These are phyloP conservation scores for Linum usitatissimum DNA, from an alignment of 345 rosid genomes.

Conservation along the genomic window DNA sequence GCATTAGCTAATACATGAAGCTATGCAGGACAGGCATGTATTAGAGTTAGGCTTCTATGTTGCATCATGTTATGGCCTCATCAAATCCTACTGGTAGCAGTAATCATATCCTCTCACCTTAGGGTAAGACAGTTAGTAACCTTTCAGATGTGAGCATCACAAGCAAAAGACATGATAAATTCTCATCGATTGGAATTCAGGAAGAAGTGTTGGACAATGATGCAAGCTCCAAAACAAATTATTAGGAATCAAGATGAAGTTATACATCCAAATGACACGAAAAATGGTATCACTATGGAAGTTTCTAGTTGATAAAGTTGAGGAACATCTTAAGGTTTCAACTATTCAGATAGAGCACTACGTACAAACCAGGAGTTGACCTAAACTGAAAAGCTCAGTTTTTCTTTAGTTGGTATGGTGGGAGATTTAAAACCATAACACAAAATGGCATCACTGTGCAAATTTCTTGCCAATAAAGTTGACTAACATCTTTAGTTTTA, in stretches of 20 bases:
- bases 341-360: background rate
- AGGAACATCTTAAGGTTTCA: background rate
- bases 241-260: background rate
- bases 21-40: no score
- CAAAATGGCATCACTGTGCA: background rate
- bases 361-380: background rate
- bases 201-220: no score
- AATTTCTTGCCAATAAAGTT: background rate
- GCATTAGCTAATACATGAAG: no score
- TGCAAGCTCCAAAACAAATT: background rate
- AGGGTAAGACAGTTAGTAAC: no score
- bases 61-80: no score
- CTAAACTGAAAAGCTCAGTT: background rate
- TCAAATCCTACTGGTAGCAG: no score
- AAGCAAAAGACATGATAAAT: no score
- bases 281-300: background rate
- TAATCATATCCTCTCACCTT: no score
- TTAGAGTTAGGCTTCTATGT: no score
- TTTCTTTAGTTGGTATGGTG: background rate
- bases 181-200: no score
- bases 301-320: background rate
- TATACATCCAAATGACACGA: background rate
- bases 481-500: background rate
- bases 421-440: no score
- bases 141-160: no score